Percentiles rank a stretch among this genome's conserved stretches.
phyloP scores from a whole-genome alignment of 2,329 filamentous ascomycete genomes.

The Penicillium vulpinum region DNA sequence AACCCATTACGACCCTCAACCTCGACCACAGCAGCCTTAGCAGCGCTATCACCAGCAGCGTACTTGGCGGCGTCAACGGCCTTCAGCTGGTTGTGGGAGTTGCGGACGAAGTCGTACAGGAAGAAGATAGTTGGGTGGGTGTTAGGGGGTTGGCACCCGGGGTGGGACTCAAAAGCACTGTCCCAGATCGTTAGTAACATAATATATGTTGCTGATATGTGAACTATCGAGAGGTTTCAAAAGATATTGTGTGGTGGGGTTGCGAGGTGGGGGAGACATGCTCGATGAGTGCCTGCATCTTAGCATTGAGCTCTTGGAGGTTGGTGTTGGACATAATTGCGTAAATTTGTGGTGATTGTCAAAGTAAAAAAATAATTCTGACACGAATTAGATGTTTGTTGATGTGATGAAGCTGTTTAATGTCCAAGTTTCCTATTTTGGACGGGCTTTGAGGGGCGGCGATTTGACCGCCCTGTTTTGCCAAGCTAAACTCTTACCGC shows the following conservation, averaged over 20 bases:
- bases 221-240: background rate
- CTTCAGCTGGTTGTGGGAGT: slow-evolving; percentile 56
- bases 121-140: slow-evolving; percentile 46
- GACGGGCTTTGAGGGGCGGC: background rate
- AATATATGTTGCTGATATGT: background rate
- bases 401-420: slow-evolving; percentile 13
- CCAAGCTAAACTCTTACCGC: no score
- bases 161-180: slow-evolving; percentile 34
- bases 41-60: slow-evolving; percentile 20
- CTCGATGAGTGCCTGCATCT: slow-evolving; percentile 31
- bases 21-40: slow-evolving; percentile 21
- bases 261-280: slow-evolving; percentile 13
- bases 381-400: slow-evolving; percentile 10
- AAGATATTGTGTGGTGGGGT: background rate
- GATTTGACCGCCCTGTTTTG: no score
- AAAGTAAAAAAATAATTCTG: background rate
- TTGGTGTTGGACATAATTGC: slow-evolving; percentile 20
- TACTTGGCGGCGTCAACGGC: slow-evolving; percentile 27
- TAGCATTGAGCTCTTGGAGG: slow-evolving; percentile 18
- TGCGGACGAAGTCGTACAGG: slow-evolving; percentile 67
- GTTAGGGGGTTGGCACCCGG: slow-evolving; percentile 33
- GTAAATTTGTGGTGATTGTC: background rate
- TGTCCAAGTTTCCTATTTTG: background rate
- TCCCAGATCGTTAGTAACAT: background rate
- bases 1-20: slow-evolving; percentile 33